Base-by-base conservation (phyloP, 192 early-diverging fungal genomes). In the Spinellus fusiger region DNA sequence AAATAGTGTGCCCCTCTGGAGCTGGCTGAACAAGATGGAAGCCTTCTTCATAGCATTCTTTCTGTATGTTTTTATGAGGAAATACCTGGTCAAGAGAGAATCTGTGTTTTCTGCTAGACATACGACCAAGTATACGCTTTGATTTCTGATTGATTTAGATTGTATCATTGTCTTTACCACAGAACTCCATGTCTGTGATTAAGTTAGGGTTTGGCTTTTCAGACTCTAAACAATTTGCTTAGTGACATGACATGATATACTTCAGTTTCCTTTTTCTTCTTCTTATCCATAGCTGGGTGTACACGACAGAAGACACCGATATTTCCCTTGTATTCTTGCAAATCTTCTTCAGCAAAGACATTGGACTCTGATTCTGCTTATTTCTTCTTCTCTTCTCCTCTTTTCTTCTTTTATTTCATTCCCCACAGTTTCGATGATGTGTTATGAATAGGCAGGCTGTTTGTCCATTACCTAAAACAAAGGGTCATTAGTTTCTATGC, bases 241-340 rank as follows among this genome's bases (percentile, higher is more conserved):
- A n/a, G 9, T 40, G 38, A 40, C 38, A 40, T n/a, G n/a, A n/a
- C n/a, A n/a, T 16, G 16, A 15, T 28, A 20, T 15, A 53, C 10
- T 0, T 53, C n/a, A n/a, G n/a, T n/a, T n/a, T n/a, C n/a, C n/a
- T n/a, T n/a, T n/a, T n/a, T n/a, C n/a, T n/a, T n/a, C 0, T 18
- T 5, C 13, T 52, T 66, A 69, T 68, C 50, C 23, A 87, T 35
- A 35, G 84, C 69, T 9, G 96, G 96, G 31, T 95, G 84, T 10
- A 97, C 86, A 29, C 96, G 78, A 70, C 95, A 97, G 71, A 98
- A 98, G 26, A 97, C 96, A 23, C 96, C 82, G 46, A 98, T 96
- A 66, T 98, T 98, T 31, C 96, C 96, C 59, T 92, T 94, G 49
- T 97, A 80, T 69, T 98, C 96, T 62, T 91, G 92, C 32, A 94